Percentiles rank a stretch among this genome's conserved stretches.
Evolutionary conservation across 202 grass and related monocot species (phyloP).

Genomic region (Zoysia matrella): DNA sequence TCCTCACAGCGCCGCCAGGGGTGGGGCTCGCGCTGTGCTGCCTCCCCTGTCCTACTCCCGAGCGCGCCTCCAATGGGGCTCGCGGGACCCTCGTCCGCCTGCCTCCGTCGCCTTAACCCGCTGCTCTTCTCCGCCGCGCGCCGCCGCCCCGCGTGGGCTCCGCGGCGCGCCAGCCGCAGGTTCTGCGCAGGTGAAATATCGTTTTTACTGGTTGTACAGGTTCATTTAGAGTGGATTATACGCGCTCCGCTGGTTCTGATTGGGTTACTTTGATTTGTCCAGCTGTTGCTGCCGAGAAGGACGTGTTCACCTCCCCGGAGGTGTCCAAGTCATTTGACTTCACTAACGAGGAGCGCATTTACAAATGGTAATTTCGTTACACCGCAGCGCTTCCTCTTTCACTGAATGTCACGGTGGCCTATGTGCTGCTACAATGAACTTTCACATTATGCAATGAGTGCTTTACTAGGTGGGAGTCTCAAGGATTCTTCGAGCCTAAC

Average conservation of each 20-base stretch:
- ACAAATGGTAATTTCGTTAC: constrained; percentile 71
- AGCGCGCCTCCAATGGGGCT: constrained; percentile 69
- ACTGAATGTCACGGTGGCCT: not conserved
- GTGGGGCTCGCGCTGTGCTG: not conserved
- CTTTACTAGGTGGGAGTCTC: constrained; percentile 88
- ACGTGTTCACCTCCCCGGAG: constrained; percentile 85
- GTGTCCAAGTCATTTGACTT: constrained; percentile 89
- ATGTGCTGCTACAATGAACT: constrained; percentile 9
- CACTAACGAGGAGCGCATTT: constrained; percentile 86
- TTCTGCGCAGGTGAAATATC: constrained; percentile 58
- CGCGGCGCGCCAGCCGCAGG: constrained; percentile 52
- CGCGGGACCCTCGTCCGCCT: constrained; percentile 54
- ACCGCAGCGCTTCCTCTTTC: not conserved
- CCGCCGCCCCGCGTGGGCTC: constrained; percentile 46
- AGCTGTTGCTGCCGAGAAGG: constrained; percentile 66
- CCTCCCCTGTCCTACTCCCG: not conserved
- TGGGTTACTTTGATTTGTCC: constrained; percentile 16
- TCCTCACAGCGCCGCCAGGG: not conserved
- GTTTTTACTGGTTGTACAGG: not conserved
- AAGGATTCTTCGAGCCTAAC: constrained; percentile 91
- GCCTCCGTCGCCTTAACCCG: constrained; percentile 66
- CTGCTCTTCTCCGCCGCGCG: constrained; percentile 54
- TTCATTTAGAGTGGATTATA: constrained; percentile 3
- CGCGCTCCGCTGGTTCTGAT: not conserved
- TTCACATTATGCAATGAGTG: constrained; percentile 34